Evolutionary conservation across 495 filamentous ascomycete genomes (phyloP), one percentile per base, ranked within the genome.

Genomic region (Aspergillus carlsbadensis): DNA sequence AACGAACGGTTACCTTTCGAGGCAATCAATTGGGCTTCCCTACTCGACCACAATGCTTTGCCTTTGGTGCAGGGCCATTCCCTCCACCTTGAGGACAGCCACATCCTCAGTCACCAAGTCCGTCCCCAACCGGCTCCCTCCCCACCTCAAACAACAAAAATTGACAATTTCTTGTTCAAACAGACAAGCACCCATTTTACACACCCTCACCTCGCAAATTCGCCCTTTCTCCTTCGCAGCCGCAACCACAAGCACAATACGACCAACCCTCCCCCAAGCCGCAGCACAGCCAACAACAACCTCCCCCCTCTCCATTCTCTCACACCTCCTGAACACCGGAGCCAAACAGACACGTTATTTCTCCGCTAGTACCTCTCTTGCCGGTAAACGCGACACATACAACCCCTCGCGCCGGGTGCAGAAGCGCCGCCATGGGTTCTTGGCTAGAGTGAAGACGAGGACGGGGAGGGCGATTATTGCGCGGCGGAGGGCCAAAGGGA

Each of bases 351-450:
- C 57, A 43, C 73, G 76, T 35, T 58, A 68, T 0, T 79, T 79
- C 65, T 72, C 74, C 6, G 70, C 73, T 15, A 74, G 70, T 37
- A 70, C 74, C 8, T 66, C 72, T 10, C 69, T 86, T 21, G 77
- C 74, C 59, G 78, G 77, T 11, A 81, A 77, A 37, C 75, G 87
- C 54, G 63, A 80, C 54, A 90, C 87, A 5, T 90, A 78, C 62
- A 79, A 81, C 44, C 87, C 86, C 4, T 85, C 81, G 47, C 86
- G 89, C 58, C 69, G 80, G 46, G 86, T 91, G 40, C 79, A 88
- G 67, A 91, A 90, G 74, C 75, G 87, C 57, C 75, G 87, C 56
- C 81, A 84, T 69, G 87, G 87, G 0, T 90, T 88, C 70, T 70
- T 90, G 68, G 72, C 81, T 13, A 65, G 87, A 56, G 60, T 85